Base-by-base conservation (phyloP, 176 grass and related monocot genomes). In the Aegilops speltoides region DNA sequence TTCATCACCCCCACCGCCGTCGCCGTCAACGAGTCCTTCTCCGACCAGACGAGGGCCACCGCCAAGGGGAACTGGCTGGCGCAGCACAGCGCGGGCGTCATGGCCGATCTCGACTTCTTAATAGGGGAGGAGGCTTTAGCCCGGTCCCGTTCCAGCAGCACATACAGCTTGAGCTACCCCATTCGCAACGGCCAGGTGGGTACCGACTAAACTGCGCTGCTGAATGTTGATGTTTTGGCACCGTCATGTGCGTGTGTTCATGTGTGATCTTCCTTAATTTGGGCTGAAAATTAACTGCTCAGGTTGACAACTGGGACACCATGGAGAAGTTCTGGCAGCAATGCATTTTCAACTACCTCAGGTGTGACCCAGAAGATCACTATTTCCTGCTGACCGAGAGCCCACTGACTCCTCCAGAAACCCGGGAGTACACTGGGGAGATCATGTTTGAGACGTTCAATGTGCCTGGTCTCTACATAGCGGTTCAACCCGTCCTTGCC, bases 401-500 rank as follows among this genome's bases (percentile, higher is more conserved):
- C 36, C 94, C 97, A 1, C 90, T 96, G 31, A 96, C 94, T 38
- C 89, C 94, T 68, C 97, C 97, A 37, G 97, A 99, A 82, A 96
- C 87, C 14, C 84, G 97, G 10, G 97, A 99, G 72, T 99, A 96
- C 77, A 89, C 94, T 2, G 97, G 94, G 48, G 97, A 99, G 82
- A 99, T 99, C 86, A 99, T 99, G 97, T 99, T 99, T 68, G 97
- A 99, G 77, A 99, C 97, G 10, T 99, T 99, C 80, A 99, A 99
- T 85, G 78, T 99, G 79, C 97, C 97, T 19, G 97, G 97, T 5
- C 78, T 99, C 19, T 99, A 99, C 85, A 94, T 99, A 26, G 97
- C 89, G 7, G 92, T 94, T 19, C 97, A 99, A 45, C 97, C 97
- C 14, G 97, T 99, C 41, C 92, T 96, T 70, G 97, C 97, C 7